Percentiles rank a stretch among this genome's conserved stretches.
These are phyloP conservation scores for Cyberlindnera meyerae DNA, from an alignment of 805 yeast species.

Conservation along the genomic window DNA sequence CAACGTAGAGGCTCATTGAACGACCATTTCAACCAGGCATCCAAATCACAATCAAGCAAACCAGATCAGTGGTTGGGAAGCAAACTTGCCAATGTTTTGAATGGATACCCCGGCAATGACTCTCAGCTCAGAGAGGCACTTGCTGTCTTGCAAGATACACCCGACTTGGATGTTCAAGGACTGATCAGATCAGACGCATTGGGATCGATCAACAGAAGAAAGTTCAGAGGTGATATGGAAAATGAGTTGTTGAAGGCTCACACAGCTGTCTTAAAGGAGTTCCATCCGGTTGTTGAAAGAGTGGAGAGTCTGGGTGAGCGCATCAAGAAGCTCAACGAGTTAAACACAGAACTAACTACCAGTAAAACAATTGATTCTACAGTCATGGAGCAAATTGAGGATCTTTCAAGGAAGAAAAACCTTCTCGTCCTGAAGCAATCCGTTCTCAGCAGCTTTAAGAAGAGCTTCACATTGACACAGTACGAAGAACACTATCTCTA, in stretches of 20 bases:
- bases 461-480: constrained; percentile 62
- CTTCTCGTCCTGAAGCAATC: constrained; percentile 40
- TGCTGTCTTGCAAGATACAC: constrained; percentile 31
- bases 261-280: constrained; percentile 40
- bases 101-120: constrained; percentile 29
- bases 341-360: constrained; percentile 13
- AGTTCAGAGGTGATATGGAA: constrained; percentile 56
- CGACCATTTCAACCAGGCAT: constrained; percentile 11
- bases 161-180: constrained; percentile 17
- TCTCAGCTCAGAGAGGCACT: constrained; percentile 32
- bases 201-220: constrained; percentile 59
- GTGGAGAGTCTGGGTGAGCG: constrained; percentile 29
- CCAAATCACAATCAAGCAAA: not conserved
- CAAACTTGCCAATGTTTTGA: constrained; percentile 32
- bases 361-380: constrained; percentile 13
- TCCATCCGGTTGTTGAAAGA: constrained; percentile 40
- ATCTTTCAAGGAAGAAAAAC: constrained; percentile 19
- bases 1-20: not conserved
- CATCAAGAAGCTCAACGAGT: constrained; percentile 18
- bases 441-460: constrained; percentile 48
- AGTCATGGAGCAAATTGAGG: constrained; percentile 16
- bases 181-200: constrained; percentile 33
- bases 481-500: constrained; percentile 61
- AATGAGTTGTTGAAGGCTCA: constrained; percentile 55
- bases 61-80: constrained; percentile 32